These are phyloP conservation scores for Podaxis sp. DNA, from an alignment of 768 basidiomycete species.

Conservation along the genomic window DNA sequence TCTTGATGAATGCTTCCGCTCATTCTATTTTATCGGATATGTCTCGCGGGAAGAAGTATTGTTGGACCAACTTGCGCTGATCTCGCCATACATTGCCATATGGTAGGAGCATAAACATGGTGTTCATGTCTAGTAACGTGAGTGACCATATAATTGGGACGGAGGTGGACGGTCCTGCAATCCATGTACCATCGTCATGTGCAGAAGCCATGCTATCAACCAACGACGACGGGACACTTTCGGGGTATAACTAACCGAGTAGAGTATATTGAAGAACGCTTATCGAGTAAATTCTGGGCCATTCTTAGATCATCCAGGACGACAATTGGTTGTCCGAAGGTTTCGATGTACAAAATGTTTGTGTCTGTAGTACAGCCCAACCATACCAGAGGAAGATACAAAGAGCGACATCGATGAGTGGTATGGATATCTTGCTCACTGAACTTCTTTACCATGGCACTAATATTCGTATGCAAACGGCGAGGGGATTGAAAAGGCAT, in stretches of 20 bases:
- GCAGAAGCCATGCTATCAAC: background rate
- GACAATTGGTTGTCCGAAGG: no score
- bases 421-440: no score
- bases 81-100: constrained; percentile 4
- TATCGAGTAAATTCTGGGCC: background rate
- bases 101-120: background rate
- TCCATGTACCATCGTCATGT: background rate
- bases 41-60: constrained; percentile 1
- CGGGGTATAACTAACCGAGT: background rate
- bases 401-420: no score
- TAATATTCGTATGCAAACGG: no score
- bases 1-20: background rate
- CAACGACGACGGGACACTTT: background rate
- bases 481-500: no score
- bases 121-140: background rate
- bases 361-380: no score
- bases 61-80: constrained; percentile 6
- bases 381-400: no score
- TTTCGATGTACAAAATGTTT: no score
- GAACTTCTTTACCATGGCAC: no score
- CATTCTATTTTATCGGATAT: background rate
- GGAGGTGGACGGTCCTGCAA: background rate
- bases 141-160: background rate
- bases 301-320: no score
- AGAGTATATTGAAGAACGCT: background rate